These are phyloP conservation scores for Logfia minima DNA, from an alignment of 129 eudicot genomes.

Conservation along the genomic window DNA sequence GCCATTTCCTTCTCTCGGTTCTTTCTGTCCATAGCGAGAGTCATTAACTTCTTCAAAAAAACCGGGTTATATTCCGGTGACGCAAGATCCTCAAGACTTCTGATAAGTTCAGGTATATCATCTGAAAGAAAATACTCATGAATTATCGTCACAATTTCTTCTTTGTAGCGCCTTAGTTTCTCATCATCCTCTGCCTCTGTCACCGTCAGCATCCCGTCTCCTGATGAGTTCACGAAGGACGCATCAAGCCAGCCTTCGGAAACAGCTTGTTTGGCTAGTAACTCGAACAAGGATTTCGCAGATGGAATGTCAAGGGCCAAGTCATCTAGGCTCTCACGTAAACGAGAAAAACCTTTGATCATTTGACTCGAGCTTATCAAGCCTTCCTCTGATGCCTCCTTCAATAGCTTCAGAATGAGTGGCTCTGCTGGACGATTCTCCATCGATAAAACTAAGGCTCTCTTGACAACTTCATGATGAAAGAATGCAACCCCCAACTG, in stretches of 20 bases:
- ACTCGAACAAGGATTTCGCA: constrained; percentile 55
- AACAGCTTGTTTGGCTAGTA: constrained; percentile 52
- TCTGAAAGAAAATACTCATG: constrained; percentile 89
- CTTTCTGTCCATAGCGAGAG: constrained; percentile 88
- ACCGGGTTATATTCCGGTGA: constrained; percentile 70
- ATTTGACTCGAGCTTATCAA: constrained; percentile 89
- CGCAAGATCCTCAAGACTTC: constrained; percentile 66
- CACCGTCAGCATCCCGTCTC: constrained; percentile 30
- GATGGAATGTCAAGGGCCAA: constrained; percentile 87
- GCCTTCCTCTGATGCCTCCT: constrained; percentile 86
- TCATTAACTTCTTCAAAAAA: constrained; percentile 74
- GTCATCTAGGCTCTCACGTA: constrained; percentile 86
- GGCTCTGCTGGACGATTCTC: constrained; percentile 74
- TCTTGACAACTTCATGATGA: constrained; percentile 90
- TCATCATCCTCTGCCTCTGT: constrained; percentile 44
- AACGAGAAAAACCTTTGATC: constrained; percentile 71
- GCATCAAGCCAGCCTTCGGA: constrained; percentile 83
- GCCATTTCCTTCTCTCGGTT: constrained; percentile 95
- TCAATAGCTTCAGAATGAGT: constrained; percentile 57
- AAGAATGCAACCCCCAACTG: constrained; percentile 82
- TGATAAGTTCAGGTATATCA: constrained; percentile 85
- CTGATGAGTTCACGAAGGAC: constrained; percentile 46
- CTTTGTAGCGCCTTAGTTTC: constrained; percentile 62
- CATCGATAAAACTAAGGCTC: constrained; percentile 82
- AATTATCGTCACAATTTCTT: constrained; percentile 68